These are phyloP conservation scores for Ophiostoma sp. DNA, from an alignment of 2,329 filamentous ascomycete genomes.

Conservation along the genomic window DNA sequence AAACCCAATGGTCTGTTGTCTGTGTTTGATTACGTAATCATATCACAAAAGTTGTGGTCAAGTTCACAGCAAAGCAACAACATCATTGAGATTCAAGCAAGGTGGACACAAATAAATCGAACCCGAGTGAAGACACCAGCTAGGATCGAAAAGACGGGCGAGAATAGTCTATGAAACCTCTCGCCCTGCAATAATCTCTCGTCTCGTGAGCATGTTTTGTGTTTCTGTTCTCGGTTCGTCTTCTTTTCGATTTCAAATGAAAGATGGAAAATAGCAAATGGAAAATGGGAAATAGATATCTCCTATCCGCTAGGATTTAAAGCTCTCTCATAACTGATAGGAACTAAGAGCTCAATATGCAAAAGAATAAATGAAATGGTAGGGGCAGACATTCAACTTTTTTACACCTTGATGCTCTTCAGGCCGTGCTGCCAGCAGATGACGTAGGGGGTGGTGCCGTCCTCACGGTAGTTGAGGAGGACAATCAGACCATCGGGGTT, in stretches of 20 bases:
- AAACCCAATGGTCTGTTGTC: too few species aligned
- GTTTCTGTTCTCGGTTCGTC: not conserved
- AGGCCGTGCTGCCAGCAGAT: constrained; percentile 95
- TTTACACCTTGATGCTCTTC: constrained; percentile 83
- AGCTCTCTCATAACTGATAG: too few species aligned
- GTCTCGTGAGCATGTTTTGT: not conserved
- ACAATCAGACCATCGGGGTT: constrained; percentile 89
- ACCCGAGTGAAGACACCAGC: not conserved
- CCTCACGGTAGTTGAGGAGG: constrained; percentile 96
- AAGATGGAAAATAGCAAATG: not conserved
- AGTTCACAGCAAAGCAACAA: not conserved
- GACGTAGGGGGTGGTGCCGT: constrained; percentile 84
- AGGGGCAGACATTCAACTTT: not conserved
- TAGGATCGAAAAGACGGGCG: constrained; percentile 13
- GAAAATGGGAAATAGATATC: not conserved
- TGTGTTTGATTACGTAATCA: not conserved
- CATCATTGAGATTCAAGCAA: not conserved
- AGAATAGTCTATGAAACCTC: constrained; percentile 14
- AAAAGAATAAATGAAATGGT: not conserved
- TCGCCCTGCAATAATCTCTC: constrained; percentile 14
- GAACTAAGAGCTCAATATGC: not conserved
- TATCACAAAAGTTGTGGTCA: not conserved
- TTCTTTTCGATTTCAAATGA: not conserved
- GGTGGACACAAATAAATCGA: not conserved
- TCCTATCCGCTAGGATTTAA: not conserved